Evolutionary conservation across 1,284 basidiomycete genomes (phyloP).

Genomic region (Cryptococcus amylolentus): DNA sequence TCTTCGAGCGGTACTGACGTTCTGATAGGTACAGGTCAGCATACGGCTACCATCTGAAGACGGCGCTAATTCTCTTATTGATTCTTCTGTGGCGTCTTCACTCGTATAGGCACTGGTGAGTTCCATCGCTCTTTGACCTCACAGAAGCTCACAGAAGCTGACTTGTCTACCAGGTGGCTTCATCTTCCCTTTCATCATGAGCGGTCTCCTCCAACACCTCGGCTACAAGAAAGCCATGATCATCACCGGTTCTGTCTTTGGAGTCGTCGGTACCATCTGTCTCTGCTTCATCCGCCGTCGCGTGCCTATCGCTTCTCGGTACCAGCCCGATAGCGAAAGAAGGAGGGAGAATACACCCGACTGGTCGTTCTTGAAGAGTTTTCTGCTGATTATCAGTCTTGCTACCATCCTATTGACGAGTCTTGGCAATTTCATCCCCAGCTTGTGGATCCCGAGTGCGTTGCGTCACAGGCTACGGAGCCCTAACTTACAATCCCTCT

Average conservation of each 20-base stretch:
- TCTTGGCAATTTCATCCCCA: conserved; percentile 47
- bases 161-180: conserved; percentile 31
- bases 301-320: conserved; percentile 28
- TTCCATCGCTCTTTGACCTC: not conserved
- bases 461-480: not conserved
- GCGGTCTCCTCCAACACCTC: conserved; percentile 34
- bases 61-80: no score
- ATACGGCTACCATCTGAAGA: no score
- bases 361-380: conserved; percentile 27
- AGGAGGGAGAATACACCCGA: conserved; percentile 15
- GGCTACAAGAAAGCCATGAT: conserved; percentile 48
- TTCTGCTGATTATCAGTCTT: conserved; percentile 32
- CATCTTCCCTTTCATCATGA: conserved; percentile 45
- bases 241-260: conserved; percentile 37
- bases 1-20: no score
- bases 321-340: conserved; percentile 2
- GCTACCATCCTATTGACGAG: conserved; percentile 40
- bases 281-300: conserved; percentile 43
- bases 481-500: not conserved
- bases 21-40: no score
- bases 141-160: not conserved
- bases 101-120: not conserved
- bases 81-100: no score
- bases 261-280: conserved; percentile 28
- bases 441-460: conserved; percentile 46